phyloP scores from a whole-genome alignment of 352 stramenopile species.

The Aphanomyces astaci region DNA sequence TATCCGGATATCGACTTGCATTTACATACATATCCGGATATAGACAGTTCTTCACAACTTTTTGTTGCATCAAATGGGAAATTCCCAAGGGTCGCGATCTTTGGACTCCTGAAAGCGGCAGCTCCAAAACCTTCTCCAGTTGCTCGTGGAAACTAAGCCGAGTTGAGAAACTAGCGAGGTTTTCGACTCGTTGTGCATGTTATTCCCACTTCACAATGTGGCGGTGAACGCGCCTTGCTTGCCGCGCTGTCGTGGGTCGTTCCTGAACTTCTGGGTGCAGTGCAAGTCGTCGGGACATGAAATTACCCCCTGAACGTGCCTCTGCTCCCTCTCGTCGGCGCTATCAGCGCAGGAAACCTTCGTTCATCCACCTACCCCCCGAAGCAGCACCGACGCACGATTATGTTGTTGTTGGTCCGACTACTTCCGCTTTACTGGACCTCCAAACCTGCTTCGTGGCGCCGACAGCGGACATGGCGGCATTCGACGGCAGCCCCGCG shows the following conservation, averaged over 20 bases:
- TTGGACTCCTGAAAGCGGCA: conserved; percentile 35
- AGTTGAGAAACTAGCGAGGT: too few species aligned
- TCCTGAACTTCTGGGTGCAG: conserved; percentile 68
- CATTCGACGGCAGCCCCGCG: conserved; percentile 43
- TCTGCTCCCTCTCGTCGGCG: conserved; percentile 67
- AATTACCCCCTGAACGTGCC: conserved; percentile 87
- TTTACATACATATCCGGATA: background rate
- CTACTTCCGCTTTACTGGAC: conserved; percentile 69
- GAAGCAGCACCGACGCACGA: conserved; percentile 67
- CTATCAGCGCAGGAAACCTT: conserved; percentile 89
- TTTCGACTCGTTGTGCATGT: too few species aligned
- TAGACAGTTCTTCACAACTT: background rate
- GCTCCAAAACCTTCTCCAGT: conserved; percentile 38
- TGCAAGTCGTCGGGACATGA: conserved; percentile 87
- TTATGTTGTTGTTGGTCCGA: conserved; percentile 40
- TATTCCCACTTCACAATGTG: too few species aligned
- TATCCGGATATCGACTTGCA: background rate
- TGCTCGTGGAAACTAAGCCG: too few species aligned
- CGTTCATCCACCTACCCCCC: conserved; percentile 86
- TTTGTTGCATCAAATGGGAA: background rate
- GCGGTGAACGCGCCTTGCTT: conserved; percentile 52
- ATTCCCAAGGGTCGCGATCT: background rate
- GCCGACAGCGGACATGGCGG: conserved; percentile 35
- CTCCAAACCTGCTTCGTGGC: too few species aligned
- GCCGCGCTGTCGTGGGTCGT: conserved; percentile 51